Evolutionary conservation across 345 rosid species (phyloP).

Genomic region (Euphorbia tirucalli): DNA sequence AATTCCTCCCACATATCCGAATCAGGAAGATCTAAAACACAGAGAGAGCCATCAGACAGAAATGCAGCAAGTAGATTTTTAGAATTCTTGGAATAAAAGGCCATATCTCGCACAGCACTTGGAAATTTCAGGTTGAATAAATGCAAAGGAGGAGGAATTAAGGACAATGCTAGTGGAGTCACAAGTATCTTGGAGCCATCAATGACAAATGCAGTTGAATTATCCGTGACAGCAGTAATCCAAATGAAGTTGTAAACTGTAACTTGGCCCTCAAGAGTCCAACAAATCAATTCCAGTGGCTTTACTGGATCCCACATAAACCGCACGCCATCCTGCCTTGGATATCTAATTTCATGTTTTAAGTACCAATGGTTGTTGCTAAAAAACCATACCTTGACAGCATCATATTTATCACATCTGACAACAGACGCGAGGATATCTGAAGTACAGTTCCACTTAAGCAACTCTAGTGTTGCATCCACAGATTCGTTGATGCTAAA

Average conservation of each 20-base stretch:
- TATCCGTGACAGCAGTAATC: conserved; percentile 71
- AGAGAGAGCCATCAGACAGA: conserved; percentile 69
- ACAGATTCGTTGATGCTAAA: conserved; percentile 52
- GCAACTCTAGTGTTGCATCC: conserved; percentile 47
- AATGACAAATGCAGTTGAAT: conserved; percentile 75
- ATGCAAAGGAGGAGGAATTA: conserved; percentile 90
- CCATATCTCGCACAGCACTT: conserved; percentile 57
- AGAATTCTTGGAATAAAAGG: conserved; percentile 54
- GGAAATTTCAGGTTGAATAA: conserved; percentile 71
- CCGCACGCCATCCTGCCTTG: conserved; percentile 55
- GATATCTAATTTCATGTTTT: conserved; percentile 74
- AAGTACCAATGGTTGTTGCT: conserved; percentile 92
- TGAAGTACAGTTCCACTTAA: conserved; percentile 89
- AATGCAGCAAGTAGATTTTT: conserved; percentile 65
- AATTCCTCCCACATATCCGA: conserved; percentile 70
- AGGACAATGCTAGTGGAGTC: conserved; percentile 74
- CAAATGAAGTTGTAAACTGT: conserved; percentile 67
- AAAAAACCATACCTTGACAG: conserved; percentile 74
- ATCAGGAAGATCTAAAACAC: conserved; percentile 74
- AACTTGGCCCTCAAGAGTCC: conserved; percentile 75
- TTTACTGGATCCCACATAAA: conserved; percentile 97
- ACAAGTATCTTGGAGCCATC: conserved; percentile 73
- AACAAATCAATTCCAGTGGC: conserved; percentile 74
- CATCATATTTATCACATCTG: conserved; percentile 54
- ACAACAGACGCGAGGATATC: conserved; percentile 84